Evolutionary conservation across 2,329 filamentous ascomycete genomes (phyloP).

Genomic region (Cytospora piceicola): DNA sequence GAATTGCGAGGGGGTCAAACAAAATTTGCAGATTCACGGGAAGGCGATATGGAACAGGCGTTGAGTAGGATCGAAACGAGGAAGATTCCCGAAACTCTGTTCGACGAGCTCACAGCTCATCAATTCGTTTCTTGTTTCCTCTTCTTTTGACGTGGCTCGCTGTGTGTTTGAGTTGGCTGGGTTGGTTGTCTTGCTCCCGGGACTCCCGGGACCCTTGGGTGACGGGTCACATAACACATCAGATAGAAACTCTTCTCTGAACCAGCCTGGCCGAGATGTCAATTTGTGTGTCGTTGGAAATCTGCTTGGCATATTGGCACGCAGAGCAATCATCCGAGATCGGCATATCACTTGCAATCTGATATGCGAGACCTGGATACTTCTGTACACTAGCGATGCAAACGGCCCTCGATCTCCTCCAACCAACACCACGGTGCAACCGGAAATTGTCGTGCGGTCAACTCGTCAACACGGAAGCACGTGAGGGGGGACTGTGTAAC

Average conservation of each 20-base stretch:
- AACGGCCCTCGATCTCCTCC: slow-evolving; percentile 2
- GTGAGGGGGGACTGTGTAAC: slow-evolving; percentile 20
- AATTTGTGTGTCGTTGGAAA: not conserved
- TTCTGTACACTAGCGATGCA: slow-evolving; percentile 7
- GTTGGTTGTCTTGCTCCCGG: not conserved
- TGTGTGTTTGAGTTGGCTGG: slow-evolving; percentile 8
- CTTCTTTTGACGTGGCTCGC: not conserved
- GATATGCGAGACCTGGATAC: not conserved
- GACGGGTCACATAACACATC: slow-evolving; percentile 1
- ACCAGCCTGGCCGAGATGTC: too few species aligned
- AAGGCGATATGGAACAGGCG: slow-evolving; percentile 18
- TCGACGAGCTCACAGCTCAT: slow-evolving; percentile 12
- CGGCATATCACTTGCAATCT: not conserved
- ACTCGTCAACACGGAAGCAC: slow-evolving; percentile 7
- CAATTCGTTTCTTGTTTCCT: not conserved
- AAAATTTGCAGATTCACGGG: slow-evolving; percentile 2
- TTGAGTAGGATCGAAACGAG: slow-evolving; percentile 17
- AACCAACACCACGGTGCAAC: not conserved
- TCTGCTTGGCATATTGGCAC: not conserved
- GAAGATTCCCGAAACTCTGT: slow-evolving; percentile 3
- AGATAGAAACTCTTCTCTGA: not conserved
- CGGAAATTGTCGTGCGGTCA: slow-evolving; percentile 3
- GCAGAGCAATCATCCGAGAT: not conserved
- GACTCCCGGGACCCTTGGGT: not conserved
- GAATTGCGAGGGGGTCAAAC: slow-evolving; percentile 2